Evolutionary conservation across 805 yeast species (phyloP).

Genomic region (Wickerhamomyces strasburgensis): DNA sequence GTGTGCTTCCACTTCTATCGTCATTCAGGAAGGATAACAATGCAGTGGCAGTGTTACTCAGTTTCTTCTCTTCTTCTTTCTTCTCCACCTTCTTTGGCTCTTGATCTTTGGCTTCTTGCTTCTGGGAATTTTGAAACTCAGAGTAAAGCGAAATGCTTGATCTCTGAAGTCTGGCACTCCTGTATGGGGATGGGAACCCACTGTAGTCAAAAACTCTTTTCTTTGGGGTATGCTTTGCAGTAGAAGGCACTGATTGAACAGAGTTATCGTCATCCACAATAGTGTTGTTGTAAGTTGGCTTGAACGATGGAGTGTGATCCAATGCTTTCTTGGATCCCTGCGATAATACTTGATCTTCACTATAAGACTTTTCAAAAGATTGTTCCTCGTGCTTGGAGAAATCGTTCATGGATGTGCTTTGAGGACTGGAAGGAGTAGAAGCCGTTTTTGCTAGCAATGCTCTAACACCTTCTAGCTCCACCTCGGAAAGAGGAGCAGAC

Average conservation of each 20-base stretch:
- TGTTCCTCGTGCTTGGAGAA: too few relatives aligned
- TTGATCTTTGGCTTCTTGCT: conserved; percentile 1
- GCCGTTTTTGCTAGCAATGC: conserved; percentile 46
- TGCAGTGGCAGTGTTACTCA: conserved; percentile 46
- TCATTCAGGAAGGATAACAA: conserved; percentile 39
- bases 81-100: not conserved
- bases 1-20: too few relatives aligned
- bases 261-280: conserved; percentile 11
- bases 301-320: conserved; percentile 29
- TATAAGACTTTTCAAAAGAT: not conserved
- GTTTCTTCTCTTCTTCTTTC: conserved; percentile 22
- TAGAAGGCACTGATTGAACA: conserved; percentile 11
- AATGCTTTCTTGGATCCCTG: conserved; percentile 2
- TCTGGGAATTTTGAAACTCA: conserved; percentile 6
- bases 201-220: conserved; percentile 33
- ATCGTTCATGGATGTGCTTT: not conserved
- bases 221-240: conserved; percentile 17
- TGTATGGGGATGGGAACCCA: conserved; percentile 35
- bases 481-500: conserved; percentile 62
- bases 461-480: conserved; percentile 79
- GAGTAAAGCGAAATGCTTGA: conserved; percentile 9
- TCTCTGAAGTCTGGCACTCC: conserved; percentile 27
- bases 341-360: not conserved
- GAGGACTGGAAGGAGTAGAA: conserved; percentile 23
- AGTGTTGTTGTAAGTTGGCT: conserved; percentile 27